Base-by-base conservation (phyloP, 305 asterid genomes). In the Fraxinus baroniana region DNA sequence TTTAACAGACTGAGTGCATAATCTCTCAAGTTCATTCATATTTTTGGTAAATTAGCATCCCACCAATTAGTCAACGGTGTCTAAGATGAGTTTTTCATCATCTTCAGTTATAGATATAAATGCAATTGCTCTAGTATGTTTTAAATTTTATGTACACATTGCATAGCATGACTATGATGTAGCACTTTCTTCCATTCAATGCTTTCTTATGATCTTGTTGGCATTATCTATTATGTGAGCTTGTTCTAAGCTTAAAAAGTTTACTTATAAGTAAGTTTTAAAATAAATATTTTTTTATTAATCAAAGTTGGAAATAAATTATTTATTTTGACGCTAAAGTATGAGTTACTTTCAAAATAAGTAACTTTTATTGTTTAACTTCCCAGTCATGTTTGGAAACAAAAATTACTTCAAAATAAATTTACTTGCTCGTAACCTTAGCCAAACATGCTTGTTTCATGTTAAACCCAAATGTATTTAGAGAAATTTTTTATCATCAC, bases 401-500 rank as follows among this genome's bases (percentile, higher is more conserved):
- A 30, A 32, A 15, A 32, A 68, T 60, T 60, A 26, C 37, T 68
- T 13, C 7, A 68, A 62, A 3, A 32, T 30, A n/a, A 13, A n/a
- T 70, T 70, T 15, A 70, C 41, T 70, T 10, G 13, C 74, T 26
- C n/a, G 28, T 66, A 3, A 66, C 35, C 73, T 66, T 26, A 66
- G 3, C 35, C 35, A 28, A 26, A 10, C 18, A 28, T 66, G n/a
- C n/a, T 66, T 9, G n/a, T 66, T 66, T 26, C 74, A 66, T 24
- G 74, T 26, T 66, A 28, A 24, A 9, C 8, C 74, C n/a, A 66
- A 52, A 20, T 57, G 35, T 72, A 46, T 37, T 13, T 55, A 35
- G 52, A 24, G 60, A 18, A 17, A 36, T 71, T 22, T 37, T 80
- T 85, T 88, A 74, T 84, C 72, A 64, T 37, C 75, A 66, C 57